phyloP scores from a whole-genome alignment of 2,329 filamentous ascomycete species.

The Penicillium sp. region DNA sequence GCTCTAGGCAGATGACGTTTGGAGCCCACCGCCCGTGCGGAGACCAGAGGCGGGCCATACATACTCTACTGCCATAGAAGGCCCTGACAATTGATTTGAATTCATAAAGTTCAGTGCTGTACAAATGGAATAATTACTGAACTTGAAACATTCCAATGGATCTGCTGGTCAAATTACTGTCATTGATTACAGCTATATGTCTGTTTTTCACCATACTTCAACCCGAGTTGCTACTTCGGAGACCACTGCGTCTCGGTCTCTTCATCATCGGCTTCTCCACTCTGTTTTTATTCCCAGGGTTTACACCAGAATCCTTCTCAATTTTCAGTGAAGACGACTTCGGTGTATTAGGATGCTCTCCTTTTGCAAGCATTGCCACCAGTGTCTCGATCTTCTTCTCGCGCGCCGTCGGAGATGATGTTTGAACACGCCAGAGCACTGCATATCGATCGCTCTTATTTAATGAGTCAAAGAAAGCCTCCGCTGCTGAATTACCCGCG shows the following conservation, averaged over 20 bases:
- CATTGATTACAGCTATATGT: too few species aligned
- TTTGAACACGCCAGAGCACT: conserved; percentile 50
- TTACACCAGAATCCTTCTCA: background rate
- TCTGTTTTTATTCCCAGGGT: background rate
- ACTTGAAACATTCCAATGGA: too few species aligned
- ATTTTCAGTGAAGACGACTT: background rate
- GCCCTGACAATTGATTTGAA: too few species aligned
- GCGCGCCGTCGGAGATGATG: conserved; percentile 37
- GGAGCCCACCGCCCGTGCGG: conserved; percentile 30
- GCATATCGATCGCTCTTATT: conserved; percentile 52
- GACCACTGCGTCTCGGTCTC: background rate
- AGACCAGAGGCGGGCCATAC: conserved; percentile 11
- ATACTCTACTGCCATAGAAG: too few species aligned
- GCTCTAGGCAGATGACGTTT: conserved; percentile 26
- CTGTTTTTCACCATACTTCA: background rate
- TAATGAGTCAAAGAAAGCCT: conserved; percentile 35
- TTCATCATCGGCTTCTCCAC: background rate
- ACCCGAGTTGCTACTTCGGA: background rate
- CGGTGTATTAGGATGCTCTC: background rate
- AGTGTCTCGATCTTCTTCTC: conserved; percentile 48
- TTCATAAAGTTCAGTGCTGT: too few species aligned
- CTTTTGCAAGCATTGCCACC: conserved; percentile 45
- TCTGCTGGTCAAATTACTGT: too few species aligned
- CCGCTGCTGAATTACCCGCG: conserved; percentile 38
- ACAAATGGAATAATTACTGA: too few species aligned